Conservation (phyloP, 169 alveolate genomes). For the Plasmodium adleri region DNA sequence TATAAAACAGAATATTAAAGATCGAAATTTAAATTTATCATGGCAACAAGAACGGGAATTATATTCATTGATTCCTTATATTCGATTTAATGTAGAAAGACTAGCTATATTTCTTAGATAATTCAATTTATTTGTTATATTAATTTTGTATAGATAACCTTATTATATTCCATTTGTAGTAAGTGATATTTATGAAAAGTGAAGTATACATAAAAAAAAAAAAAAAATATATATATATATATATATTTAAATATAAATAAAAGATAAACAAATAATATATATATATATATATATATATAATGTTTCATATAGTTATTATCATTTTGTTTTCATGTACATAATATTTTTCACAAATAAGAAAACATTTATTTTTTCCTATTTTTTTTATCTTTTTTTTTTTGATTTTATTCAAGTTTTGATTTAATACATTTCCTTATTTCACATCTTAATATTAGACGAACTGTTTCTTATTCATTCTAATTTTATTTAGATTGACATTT, state of each 20-base stretch:
- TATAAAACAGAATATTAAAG: background rate
- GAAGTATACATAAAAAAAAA: background rate
- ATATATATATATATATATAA: too few relatives aligned
- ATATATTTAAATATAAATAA: background rate
- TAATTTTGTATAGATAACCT: background rate
- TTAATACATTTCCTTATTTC: too few relatives aligned
- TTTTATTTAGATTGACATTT: too few relatives aligned
- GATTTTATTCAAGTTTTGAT: too few relatives aligned
- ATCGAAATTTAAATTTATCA: background rate
- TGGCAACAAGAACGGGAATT: background rate
- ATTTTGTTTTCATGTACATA: too few relatives aligned
- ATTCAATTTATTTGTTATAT: background rate
- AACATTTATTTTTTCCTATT: too few relatives aligned
- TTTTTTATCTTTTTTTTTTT: too few relatives aligned
- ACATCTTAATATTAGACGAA: too few relatives aligned
- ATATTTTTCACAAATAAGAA: too few relatives aligned
- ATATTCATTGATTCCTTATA: constrained; percentile 2
- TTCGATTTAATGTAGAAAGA: constrained; percentile 12
- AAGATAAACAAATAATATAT: background rate
- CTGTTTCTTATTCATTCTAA: too few relatives aligned
- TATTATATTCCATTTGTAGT: constrained; percentile 1
- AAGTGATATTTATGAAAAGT: background rate
- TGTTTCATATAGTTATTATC: too few relatives aligned
- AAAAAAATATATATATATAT: background rate
- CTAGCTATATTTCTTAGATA: background rate